Evolutionary conservation across 2,329 filamentous ascomycete genomes (phyloP), one percentile per base, ranked within the genome.

Genomic region (Balansia obtecta): DNA sequence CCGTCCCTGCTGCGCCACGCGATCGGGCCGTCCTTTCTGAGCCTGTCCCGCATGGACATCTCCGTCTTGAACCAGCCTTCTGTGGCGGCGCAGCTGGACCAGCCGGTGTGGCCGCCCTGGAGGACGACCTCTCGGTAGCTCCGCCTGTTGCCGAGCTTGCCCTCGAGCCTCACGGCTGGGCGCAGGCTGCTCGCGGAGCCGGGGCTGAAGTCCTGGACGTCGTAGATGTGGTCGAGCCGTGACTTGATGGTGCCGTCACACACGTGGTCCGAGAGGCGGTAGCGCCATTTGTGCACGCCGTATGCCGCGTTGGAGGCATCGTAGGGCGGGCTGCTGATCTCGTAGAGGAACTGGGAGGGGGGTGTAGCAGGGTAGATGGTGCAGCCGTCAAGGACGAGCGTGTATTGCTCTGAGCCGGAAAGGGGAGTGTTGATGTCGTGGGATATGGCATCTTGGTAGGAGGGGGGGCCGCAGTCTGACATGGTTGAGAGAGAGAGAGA

Each of bases 151-250:
- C 52, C 57, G 1, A 53, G 54, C 27, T 56, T 53, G 7, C 61
- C 61, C 1, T 50, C 39, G 12, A 64, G 53, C 1, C 34, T 40
- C 1, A 61, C 32, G 4, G 56, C 59, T 1, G 52, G 50, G 15
- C 48, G 51, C n/a, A 50, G 45, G 39, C 20, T 18, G 30, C 32
- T n/a, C n/a, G 39, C 18, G 11, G 45, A 34, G 39, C 44, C 33
- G 34, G 13, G 15, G 27, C 4, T 34, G 27, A 15, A n/a, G 15
- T 50, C n/a, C 4, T 56, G 51, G 40, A 64, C 56, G 43, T 62
- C 60, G 40, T 64, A 64, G 11, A 63, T 63, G 46, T 64, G 62
- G 13, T 63, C 58, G 4, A 55, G 53, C 2, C 57, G 54, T 4
- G 54, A 56, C 13, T 53, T 55, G 4, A 61, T 30, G 3, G 46